Conservation (phyloP, 2,329 filamentous ascomycete species). For the Fusarium austroafricanum region DNA sequence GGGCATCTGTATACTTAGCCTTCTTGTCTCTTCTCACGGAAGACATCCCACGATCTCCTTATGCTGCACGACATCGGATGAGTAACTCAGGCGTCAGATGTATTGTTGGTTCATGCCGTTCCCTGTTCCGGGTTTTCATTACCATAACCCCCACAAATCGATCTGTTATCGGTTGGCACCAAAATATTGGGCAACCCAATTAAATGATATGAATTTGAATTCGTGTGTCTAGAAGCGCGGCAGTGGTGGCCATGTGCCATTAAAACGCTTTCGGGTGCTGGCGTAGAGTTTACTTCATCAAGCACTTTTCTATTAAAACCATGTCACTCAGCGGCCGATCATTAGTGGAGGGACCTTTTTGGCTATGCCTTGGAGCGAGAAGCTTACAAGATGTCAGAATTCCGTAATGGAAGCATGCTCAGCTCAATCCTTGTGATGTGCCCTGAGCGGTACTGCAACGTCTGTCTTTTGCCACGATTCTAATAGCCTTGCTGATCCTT, state of each 20-base stretch:
- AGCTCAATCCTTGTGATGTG: background rate
- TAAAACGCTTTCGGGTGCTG: background rate
- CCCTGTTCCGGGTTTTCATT: constrained; percentile 17
- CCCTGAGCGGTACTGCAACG: background rate
- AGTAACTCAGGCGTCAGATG: constrained; percentile 1
- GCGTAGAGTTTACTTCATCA: constrained; percentile 6
- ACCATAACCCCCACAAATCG: constrained; percentile 19
- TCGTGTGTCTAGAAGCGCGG: background rate
- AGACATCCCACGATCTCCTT: background rate
- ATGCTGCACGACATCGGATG: background rate
- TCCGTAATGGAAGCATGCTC: background rate
- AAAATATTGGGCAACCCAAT: constrained; percentile 22
- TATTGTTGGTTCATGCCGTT: constrained; percentile 7
- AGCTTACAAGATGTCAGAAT: background rate
- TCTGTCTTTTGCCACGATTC: background rate
- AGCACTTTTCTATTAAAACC: background rate
- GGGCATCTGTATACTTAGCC: constrained; percentile 7
- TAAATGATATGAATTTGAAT: background rate
- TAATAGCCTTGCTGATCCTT: constrained; percentile 14
- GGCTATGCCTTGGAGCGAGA: background rate
- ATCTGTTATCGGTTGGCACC: constrained; percentile 1
- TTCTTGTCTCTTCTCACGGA: constrained; percentile 22
- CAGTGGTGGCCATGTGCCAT: background rate
- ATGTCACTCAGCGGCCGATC: background rate
- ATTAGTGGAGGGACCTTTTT: background rate